Evolutionary conservation across 2,329 filamentous ascomycete species (phyloP), one percentile per base, ranked within the genome.

Genomic region (Sphaerulina musiva): DNA sequence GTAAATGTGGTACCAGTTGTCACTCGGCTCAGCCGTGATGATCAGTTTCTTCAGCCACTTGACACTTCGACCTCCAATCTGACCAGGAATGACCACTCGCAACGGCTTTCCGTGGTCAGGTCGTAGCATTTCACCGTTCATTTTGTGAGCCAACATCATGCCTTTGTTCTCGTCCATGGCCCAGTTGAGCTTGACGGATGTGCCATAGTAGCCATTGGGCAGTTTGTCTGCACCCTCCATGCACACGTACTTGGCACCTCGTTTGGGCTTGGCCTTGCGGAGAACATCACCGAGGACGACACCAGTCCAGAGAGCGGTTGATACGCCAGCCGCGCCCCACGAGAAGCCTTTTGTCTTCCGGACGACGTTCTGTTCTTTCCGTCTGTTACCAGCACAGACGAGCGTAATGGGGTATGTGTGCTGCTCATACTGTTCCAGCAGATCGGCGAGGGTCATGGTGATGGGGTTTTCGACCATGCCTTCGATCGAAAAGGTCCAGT

Each of bases 1-100:
- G 70, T 93, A 91, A 58, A 95, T 89, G 70, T 96, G 91, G 65
- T 95, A 95, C 89, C 89, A 95, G 66, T 95, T 95, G 59, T 92
- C 85, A 66, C 89, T 95, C 0, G 90, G 89, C 23, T 78, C 76
- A 8, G 84, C 80, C 0, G 89, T 92, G 48, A 96, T 70, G 42
- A 90, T 86, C 56, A 96, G 79, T 60, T 78, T 84, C 73, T 85
- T 92, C 55, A 96, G 69, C 91, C 91, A 96, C 71, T 96, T 96
- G 32, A 96, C 90, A 68, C 89, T 95, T 59, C 91, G 80, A 0
- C 90, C 91, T 34, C 91, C 91, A 58, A 96, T 95, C 69, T 95
- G 89, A 0, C 91, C 91, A 0, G 91, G 91, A 3, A 96, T 87
- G 6, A 95, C 83, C 6, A 85, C 84, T 57, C 91, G 79, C 41